A percentile compares a stretch with the other conserved stretches of the same genome.
These are phyloP conservation scores for Mycena epipterygia DNA, from an alignment of 768 basidiomycete genomes.

Conservation along the genomic window DNA sequence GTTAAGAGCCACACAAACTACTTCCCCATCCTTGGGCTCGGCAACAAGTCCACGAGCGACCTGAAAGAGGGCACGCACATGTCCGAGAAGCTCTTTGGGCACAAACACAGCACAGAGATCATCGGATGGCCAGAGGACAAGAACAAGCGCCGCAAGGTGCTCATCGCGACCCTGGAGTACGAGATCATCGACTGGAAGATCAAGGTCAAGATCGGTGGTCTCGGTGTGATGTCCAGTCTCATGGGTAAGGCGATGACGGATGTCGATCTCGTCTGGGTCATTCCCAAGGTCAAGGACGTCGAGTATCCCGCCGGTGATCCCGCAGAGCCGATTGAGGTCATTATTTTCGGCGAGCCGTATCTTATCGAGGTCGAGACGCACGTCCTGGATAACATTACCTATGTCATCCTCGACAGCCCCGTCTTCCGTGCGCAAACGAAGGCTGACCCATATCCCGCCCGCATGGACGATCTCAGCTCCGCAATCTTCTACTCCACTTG, in stretches of 20 bases:
- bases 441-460: slow-evolving; percentile 94
- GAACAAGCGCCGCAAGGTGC: slow-evolving; percentile 90
- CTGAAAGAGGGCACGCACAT: slow-evolving; percentile 74
- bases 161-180: slow-evolving; percentile 95
- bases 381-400: slow-evolving; percentile 94
- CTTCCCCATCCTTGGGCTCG: slow-evolving; percentile 87
- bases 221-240: slow-evolving; percentile 97
- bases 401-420: slow-evolving; percentile 93
- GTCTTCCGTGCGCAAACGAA: slow-evolving; percentile 98
- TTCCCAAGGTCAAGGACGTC: slow-evolving; percentile 95
- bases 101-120: slow-evolving; percentile 75
- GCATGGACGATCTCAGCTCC: slow-evolving; percentile 97
- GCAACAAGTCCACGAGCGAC: slow-evolving; percentile 77
- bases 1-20: slow-evolving; percentile 81
- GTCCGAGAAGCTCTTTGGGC: slow-evolving; percentile 81
- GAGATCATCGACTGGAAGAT: slow-evolving; percentile 98
- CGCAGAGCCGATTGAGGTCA: slow-evolving; percentile 94
- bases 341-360: slow-evolving; percentile 96
- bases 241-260: slow-evolving; percentile 99
- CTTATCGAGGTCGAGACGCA: slow-evolving; percentile 97
- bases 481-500: slow-evolving; percentile 99
- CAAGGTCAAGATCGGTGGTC: slow-evolving; percentile 97
- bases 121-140: slow-evolving; percentile 98
- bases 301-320: slow-evolving; percentile 95
- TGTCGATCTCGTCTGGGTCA: slow-evolving; percentile 93